Conservation (phyloP, 164 flowering plant species). For the Vitis rotundifolia region DNA sequence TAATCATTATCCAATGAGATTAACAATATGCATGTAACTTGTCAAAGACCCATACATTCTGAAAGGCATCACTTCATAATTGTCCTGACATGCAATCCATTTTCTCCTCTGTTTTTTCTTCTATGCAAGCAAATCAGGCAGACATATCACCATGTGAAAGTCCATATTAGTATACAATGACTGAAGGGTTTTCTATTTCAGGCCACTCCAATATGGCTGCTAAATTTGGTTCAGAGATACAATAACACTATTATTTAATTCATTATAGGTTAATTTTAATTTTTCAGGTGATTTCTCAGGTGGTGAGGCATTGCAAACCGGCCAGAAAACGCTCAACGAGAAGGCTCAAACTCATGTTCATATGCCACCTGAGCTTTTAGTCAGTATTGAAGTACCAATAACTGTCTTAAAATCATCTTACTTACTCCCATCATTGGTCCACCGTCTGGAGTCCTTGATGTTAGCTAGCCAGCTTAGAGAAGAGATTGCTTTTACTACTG, state of each 20-base stretch:
- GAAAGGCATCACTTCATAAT: too few species aligned
- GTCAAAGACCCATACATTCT: too few species aligned
- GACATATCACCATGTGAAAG: too few species aligned
- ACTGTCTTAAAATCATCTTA: constrained; percentile 59
- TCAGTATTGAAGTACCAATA: constrained; percentile 41
- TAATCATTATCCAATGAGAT: too few species aligned
- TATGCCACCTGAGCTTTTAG: constrained; percentile 92
- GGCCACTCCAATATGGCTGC: neutral
- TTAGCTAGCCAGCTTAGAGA: constrained; percentile 85
- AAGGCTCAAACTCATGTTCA: constrained; percentile 47
- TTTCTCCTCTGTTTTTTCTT: too few species aligned
- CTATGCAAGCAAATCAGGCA: too few species aligned
- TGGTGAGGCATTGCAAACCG: constrained; percentile 16
- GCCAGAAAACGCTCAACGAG: constrained; percentile 10
- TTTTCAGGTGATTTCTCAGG: constrained; percentile 23
- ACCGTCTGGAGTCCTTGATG: constrained; percentile 84
- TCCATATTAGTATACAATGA: neutral
- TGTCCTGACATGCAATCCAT: too few species aligned
- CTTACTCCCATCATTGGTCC: constrained; percentile 88
- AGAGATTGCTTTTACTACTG: constrained; percentile 47
- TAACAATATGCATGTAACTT: too few species aligned
- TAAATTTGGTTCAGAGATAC: neutral
- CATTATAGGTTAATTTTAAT: neutral
- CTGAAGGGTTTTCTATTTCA: neutral
- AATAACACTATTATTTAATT: neutral